A percentile compares a stretch with the other conserved stretches of the same genome.
Conservation (phyloP, 1,139 yeast species). For the Schwanniomyces etchellsii region DNA sequence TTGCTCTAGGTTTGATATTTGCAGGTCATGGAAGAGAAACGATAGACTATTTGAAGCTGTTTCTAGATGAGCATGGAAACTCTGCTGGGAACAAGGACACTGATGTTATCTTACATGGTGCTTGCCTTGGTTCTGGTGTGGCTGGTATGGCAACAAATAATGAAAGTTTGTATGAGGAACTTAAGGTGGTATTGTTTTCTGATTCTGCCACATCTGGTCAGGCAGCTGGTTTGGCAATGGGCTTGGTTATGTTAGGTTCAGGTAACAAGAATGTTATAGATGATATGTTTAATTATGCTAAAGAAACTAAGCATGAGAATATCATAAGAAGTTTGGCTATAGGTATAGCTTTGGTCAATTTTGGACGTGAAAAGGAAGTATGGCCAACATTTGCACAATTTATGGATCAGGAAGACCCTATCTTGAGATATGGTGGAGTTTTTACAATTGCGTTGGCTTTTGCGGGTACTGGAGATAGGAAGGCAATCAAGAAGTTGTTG, state of each 20-base stretch:
- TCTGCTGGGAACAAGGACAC: slow-evolving; percentile 68
- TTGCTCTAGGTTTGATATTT: slow-evolving; percentile 87
- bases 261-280: slow-evolving; percentile 65
- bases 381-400: slow-evolving; percentile 65
- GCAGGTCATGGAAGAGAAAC: slow-evolving; percentile 96
- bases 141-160: slow-evolving; percentile 94
- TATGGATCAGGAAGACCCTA: slow-evolving; percentile 71
- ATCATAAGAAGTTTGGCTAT: slow-evolving; percentile 88
- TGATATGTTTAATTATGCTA: slow-evolving; percentile 89
- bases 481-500: slow-evolving; percentile 77
- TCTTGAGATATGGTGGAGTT: slow-evolving; percentile 94
- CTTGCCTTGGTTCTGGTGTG: slow-evolving; percentile 91
- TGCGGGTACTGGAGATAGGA: slow-evolving; percentile 92
- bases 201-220: slow-evolving; percentile 95
- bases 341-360: slow-evolving; percentile 82
- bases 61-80: slow-evolving; percentile 63
- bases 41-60: slow-evolving; percentile 69
- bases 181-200: slow-evolving; percentile 78
- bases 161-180: slow-evolving; percentile 70
- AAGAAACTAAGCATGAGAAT: slow-evolving; percentile 94
- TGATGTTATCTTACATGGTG: slow-evolving; percentile 92
- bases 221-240: slow-evolving; percentile 96
- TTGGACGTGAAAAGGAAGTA: slow-evolving; percentile 81
- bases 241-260: slow-evolving; percentile 93
- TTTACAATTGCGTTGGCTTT: slow-evolving; percentile 92